Percentiles rank a stretch among this genome's conserved stretches.
These are phyloP conservation scores for Colletotrichum musicola DNA, from an alignment of 2,329 filamentous ascomycete genomes.

Conservation along the genomic window DNA sequence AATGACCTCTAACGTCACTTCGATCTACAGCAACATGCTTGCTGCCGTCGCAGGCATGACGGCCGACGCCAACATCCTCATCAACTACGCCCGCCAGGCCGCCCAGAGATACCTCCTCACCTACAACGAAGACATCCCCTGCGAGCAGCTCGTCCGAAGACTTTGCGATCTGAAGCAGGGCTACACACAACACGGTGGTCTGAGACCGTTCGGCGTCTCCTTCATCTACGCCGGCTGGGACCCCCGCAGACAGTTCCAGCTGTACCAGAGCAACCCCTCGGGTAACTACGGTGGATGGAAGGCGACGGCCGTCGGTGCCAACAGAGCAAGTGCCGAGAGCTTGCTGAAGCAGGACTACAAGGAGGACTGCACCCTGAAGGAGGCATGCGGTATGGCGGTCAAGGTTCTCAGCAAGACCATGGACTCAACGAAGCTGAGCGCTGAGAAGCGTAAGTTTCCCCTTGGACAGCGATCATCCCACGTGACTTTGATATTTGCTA, in stretches of 20 bases:
- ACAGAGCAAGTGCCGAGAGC: constrained; percentile 97
- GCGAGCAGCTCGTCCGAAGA: constrained; percentile 96
- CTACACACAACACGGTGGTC: constrained; percentile 98
- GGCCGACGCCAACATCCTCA: constrained; percentile 99
- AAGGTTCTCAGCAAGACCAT: constrained; percentile 99
- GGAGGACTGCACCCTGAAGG: constrained; percentile 95
- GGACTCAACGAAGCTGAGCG: constrained; percentile 98
- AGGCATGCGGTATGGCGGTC: constrained; percentile 96
- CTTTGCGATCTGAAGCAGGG: constrained; percentile 99
- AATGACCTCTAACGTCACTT: background rate
- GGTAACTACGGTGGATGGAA: constrained; percentile 99
- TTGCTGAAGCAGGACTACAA: constrained; percentile 99
- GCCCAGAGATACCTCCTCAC: constrained; percentile 98
- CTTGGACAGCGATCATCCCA: too few species aligned
- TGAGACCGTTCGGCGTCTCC: constrained; percentile 96
- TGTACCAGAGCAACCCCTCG: constrained; percentile 98
- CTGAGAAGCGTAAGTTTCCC: constrained; percentile 90
- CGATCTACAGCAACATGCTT: constrained; percentile 92
- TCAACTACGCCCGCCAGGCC: constrained; percentile 98
- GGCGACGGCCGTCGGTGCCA: constrained; percentile 96
- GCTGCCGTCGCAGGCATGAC: constrained; percentile 99
- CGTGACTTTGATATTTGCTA: constrained; percentile 28
- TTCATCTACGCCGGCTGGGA: constrained; percentile 99
- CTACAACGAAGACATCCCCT: constrained; percentile 99
- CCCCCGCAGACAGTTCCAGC: constrained; percentile 94